A percentile compares a stretch with the other conserved stretches of the same genome.
phyloP scores from a whole-genome alignment of 2,329 filamentous ascomycete genomes.

The Neofusicoccum sp. region DNA sequence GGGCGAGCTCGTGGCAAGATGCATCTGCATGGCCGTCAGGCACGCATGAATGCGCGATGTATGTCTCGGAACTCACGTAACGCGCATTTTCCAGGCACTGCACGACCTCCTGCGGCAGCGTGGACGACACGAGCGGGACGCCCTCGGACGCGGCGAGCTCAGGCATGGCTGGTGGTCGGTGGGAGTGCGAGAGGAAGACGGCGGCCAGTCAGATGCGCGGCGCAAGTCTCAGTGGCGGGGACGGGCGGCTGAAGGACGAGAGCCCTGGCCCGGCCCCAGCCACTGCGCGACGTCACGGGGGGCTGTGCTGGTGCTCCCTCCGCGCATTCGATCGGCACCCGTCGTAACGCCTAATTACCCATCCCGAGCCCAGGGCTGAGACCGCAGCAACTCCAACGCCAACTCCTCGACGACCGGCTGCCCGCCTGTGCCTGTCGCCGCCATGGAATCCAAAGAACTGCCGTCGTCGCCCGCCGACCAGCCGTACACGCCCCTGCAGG shows the following conservation, averaged over 20 bases:
- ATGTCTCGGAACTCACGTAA: constrained; percentile 64
- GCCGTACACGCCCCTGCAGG: constrained; percentile 9
- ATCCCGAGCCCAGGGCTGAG: constrained; percentile 7
- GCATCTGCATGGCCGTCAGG: constrained; percentile 63
- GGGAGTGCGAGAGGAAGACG: not conserved
- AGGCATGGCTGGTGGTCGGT: constrained; percentile 15
- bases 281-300: constrained; percentile 12
- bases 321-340: constrained; percentile 16
- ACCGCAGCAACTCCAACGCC: not conserved
- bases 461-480: constrained; percentile 9
- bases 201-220: too few relatives aligned
- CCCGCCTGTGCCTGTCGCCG: not conserved
- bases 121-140: constrained; percentile 57
- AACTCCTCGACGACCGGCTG: not conserved
- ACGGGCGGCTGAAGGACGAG: not conserved
- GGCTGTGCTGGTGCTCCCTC: constrained; percentile 10
- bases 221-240: too few relatives aligned
- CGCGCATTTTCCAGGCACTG: constrained; percentile 92
- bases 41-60: not conserved
- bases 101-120: constrained; percentile 81
- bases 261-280: constrained; percentile 5
- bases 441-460: constrained; percentile 16
- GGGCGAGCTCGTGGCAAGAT: constrained; percentile 89
- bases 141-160: not conserved
- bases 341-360: constrained; percentile 18